phyloP scores from a whole-genome alignment of 345 rosid genomes.

The Melaleuca alternifolia region DNA sequence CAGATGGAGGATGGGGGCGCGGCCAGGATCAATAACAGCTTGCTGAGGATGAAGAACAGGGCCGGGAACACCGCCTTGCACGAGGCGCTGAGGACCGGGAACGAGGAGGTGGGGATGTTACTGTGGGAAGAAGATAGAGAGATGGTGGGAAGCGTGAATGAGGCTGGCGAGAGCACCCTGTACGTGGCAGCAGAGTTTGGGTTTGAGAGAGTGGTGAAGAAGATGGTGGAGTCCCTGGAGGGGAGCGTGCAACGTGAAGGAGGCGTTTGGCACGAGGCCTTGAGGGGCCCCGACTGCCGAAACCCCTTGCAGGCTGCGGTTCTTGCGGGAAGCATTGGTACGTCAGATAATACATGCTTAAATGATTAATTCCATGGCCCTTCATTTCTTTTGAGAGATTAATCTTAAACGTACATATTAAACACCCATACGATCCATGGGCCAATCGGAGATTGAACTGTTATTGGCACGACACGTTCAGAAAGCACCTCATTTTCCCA shows the following conservation, averaged over 20 bases:
- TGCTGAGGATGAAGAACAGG: not conserved
- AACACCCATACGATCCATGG: not conserved
- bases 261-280: not conserved
- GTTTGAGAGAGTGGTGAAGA: not conserved
- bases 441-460: not conserved
- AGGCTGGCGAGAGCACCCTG: not conserved
- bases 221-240: not conserved
- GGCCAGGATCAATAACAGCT: not conserved
- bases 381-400: not conserved
- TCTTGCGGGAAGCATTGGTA: not conserved
- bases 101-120: not conserved
- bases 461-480: too few relatives aligned
- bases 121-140: not conserved
- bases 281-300: not conserved
- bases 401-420: not conserved
- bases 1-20: not conserved
- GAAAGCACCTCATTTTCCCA: too few relatives aligned
- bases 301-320: not conserved
- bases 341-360: not conserved
- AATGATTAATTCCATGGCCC: not conserved
- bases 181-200: not conserved
- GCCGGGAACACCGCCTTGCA: not conserved
- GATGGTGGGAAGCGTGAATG: not conserved
- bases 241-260: not conserved
- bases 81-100: not conserved